These are phyloP conservation scores for Mucuna pruriens DNA, from an alignment of 306 rosid genomes.

Conservation along the genomic window DNA sequence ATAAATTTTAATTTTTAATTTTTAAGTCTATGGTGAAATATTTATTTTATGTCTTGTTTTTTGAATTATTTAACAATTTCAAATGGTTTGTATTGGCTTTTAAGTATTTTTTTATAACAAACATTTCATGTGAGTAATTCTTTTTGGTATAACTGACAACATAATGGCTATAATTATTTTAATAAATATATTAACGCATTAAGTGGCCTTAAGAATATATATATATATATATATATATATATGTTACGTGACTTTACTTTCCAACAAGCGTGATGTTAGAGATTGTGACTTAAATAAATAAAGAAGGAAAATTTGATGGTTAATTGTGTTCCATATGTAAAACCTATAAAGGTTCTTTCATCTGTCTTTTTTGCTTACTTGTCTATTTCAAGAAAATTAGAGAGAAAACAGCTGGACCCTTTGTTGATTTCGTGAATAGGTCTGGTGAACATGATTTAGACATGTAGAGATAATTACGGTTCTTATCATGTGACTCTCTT, in stretches of 20 bases:
- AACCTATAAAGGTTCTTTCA: background rate
- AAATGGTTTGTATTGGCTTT: background rate
- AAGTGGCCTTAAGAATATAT: background rate
- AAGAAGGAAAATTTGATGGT: background rate
- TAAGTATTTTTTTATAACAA: no score
- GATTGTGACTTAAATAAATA: background rate
- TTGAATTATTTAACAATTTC: no score
- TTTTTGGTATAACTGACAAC: background rate
- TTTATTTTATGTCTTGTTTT: no score
- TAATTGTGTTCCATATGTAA: background rate
- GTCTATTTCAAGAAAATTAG: background rate
- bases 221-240: no score
- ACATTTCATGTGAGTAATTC: no score
- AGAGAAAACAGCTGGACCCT: constrained; percentile 39
- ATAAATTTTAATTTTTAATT: no score
- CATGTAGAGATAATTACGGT: background rate
- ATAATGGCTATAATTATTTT: no score
- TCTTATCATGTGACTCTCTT: background rate
- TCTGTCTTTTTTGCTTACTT: background rate
- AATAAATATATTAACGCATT: background rate
- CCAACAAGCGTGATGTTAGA: background rate
- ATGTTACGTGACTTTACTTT: background rate
- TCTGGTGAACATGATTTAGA: constrained; percentile 8
- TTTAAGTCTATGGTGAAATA: background rate
- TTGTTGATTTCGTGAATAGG: background rate